Conservation (phyloP, 805 yeast genomes). For the Yamadazyma scolyti region DNA sequence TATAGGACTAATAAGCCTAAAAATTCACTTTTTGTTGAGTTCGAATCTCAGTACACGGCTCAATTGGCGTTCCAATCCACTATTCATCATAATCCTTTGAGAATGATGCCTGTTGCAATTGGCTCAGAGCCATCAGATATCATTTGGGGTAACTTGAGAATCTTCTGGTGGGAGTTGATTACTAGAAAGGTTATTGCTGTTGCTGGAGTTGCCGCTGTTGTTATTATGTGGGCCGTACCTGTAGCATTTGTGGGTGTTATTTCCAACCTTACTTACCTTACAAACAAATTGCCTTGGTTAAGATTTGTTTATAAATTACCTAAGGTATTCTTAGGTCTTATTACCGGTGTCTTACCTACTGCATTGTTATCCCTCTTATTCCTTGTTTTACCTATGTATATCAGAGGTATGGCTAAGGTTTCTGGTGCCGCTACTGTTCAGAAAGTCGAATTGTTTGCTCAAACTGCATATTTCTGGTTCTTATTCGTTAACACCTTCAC, state of each 20-base stretch:
- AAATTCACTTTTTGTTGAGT: constrained; percentile 77
- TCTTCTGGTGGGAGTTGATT: constrained; percentile 77
- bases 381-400: constrained; percentile 82
- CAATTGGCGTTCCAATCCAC: constrained; percentile 67
- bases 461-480: constrained; percentile 65
- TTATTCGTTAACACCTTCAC: constrained; percentile 70
- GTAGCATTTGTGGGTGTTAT: constrained; percentile 96
- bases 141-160: constrained; percentile 68
- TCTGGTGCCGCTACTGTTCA: constrained; percentile 58
- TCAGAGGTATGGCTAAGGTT: constrained; percentile 63
- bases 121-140: constrained; percentile 65
- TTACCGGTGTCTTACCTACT: constrained; percentile 86
- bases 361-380: constrained; percentile 75
- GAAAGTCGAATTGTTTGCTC: constrained; percentile 59
- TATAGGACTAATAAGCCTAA: constrained; percentile 54
- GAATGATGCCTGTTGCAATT: constrained; percentile 55
- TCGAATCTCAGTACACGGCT: constrained; percentile 71
- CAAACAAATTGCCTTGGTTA: constrained; percentile 67
- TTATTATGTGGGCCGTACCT: constrained; percentile 92
- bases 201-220: constrained; percentile 51
- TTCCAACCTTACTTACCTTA: constrained; percentile 78
- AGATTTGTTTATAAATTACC: constrained; percentile 77
- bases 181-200: constrained; percentile 50
- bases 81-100: constrained; percentile 63
- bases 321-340: constrained; percentile 63